phyloP scores from a whole-genome alignment of 108 stramenopile species.

The Aurantiochytrium sp. region DNA sequence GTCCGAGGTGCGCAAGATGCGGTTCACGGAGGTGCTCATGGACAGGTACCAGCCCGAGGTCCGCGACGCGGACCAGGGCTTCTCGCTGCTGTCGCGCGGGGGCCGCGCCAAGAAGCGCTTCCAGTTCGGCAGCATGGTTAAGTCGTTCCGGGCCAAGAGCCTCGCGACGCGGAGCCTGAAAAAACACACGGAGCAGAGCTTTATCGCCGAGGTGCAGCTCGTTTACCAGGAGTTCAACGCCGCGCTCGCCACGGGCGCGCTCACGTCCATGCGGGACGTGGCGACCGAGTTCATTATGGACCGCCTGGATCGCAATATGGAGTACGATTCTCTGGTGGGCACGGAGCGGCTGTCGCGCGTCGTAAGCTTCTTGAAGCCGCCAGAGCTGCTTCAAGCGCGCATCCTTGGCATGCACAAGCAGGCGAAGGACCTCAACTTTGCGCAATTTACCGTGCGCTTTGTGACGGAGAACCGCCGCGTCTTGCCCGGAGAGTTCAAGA shows the following conservation, averaged over 20 bases:
- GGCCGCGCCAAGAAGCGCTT: not conserved
- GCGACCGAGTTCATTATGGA: not conserved
- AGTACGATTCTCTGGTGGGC: not conserved
- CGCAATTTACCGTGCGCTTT: not conserved
- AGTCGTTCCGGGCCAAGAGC: not conserved
- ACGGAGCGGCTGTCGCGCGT: not conserved
- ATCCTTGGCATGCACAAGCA: not conserved
- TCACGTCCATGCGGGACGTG: not conserved
- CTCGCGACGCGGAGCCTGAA: not conserved
- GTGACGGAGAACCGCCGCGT: not conserved
- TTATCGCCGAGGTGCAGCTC: not conserved
- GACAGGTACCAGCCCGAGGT: constrained; percentile 14
- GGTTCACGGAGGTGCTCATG: not conserved
- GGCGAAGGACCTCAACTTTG: not conserved
- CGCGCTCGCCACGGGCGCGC: not conserved
- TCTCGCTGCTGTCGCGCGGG: not conserved
- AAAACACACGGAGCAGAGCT: not conserved
- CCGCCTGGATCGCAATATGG: not conserved
- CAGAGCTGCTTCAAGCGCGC: not conserved
- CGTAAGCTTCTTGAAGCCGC: not conserved
- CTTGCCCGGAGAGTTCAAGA: not conserved
- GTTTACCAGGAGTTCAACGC: constrained; percentile 12
- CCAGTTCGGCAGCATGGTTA: not conserved
- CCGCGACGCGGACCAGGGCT: not conserved
- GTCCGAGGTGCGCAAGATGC: not conserved